Evolutionary conservation across 1,139 yeast genomes (phyloP).

Genomic region (Saccharomyces hybrid): DNA sequence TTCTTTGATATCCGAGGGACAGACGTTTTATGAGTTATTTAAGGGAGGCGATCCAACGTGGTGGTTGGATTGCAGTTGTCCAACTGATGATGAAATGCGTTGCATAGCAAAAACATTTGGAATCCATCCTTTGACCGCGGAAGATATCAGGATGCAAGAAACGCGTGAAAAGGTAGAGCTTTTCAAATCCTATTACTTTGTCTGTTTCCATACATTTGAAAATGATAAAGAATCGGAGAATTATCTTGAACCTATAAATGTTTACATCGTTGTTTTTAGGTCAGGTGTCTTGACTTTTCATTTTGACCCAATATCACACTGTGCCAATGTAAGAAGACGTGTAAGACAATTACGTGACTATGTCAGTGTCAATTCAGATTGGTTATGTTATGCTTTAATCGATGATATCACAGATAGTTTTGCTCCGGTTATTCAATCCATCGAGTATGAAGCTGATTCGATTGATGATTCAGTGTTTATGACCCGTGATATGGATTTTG

Average conservation of each 20-base stretch:
- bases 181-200: conserved; percentile 67
- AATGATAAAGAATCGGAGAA: conserved; percentile 71
- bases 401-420: conserved; percentile 93
- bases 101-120: conserved; percentile 62
- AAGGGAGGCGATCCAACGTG: conserved; percentile 42
- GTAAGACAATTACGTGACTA: conserved; percentile 85
- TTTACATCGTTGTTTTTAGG: conserved; percentile 79
- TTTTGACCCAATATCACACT: conserved; percentile 71
- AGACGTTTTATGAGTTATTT: conserved; percentile 59
- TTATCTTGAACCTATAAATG: conserved; percentile 78
- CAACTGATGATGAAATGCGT: conserved; percentile 62
- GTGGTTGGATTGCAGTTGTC: conserved; percentile 73
- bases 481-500: conserved; percentile 55
- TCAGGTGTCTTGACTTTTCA: conserved; percentile 83
- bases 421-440: conserved; percentile 80
- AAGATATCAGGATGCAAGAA: conserved; percentile 79
- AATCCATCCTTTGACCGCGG: conserved; percentile 79
- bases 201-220: conserved; percentile 76
- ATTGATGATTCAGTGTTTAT: conserved; percentile 78
- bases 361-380: conserved; percentile 80
- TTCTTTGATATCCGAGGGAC: conserved; percentile 57
- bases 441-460: conserved; percentile 86
- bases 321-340: conserved; percentile 84
- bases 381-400: conserved; percentile 88
- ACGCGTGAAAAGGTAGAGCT: conserved; percentile 79